These are phyloP conservation scores for Crithidia fasciculata DNA, from an alignment of 208 protist species.

Conservation along the genomic window DNA sequence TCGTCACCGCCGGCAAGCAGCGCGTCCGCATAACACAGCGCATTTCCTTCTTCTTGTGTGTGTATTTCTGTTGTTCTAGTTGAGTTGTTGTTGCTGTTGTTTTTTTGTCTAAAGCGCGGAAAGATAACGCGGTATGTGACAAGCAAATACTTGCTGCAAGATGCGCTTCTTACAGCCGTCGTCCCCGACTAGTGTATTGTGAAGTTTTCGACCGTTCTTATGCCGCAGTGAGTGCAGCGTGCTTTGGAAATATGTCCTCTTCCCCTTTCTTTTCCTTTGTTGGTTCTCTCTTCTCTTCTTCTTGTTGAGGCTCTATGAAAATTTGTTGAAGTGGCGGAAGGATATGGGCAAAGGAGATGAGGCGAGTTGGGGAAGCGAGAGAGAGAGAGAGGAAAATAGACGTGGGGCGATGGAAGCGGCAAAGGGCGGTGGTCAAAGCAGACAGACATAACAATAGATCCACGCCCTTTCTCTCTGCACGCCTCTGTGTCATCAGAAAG, in stretches of 20 bases:
- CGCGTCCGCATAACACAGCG: conserved; percentile 9
- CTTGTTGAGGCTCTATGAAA: too few species aligned
- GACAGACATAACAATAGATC: background rate
- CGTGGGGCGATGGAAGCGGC: background rate
- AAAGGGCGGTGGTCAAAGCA: background rate
- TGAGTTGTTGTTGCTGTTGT: too few species aligned
- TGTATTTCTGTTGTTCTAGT: background rate
- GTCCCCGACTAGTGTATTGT: too few species aligned
- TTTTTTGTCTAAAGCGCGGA: background rate
- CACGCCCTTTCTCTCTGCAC: background rate
- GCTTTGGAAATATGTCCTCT: too few species aligned
- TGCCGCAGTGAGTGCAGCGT: too few species aligned
- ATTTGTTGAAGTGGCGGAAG: background rate
- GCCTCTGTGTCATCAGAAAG: too few species aligned
- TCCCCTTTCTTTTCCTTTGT: too few species aligned
- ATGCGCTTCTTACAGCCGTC: too few species aligned
- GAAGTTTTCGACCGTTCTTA: too few species aligned
- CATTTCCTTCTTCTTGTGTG: conserved; percentile 10
- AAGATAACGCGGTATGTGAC: background rate
- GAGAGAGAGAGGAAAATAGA: background rate
- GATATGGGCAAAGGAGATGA: background rate
- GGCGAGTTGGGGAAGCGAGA: background rate
- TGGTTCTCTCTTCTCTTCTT: too few species aligned
- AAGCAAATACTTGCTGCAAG: too few species aligned
- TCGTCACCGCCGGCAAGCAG: background rate